Percentiles rank a stretch among this genome's conserved stretches.
phyloP scores from a whole-genome alignment of 495 filamentous ascomycete species.

The Pyronema domesticum region DNA sequence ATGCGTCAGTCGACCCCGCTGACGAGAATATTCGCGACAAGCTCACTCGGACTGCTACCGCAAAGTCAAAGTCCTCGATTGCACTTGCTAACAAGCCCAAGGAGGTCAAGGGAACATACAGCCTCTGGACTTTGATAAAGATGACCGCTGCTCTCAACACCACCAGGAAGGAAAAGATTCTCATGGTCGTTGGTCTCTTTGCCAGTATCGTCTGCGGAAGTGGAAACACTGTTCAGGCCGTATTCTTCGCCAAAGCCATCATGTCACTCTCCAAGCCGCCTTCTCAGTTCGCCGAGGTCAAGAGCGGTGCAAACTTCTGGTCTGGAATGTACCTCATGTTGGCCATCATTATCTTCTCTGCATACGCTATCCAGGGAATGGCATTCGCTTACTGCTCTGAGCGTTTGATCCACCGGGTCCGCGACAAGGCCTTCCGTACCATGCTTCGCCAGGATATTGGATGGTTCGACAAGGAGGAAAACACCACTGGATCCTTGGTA shows the following conservation, averaged over 20 bases:
- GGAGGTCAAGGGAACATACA: slow-evolving; percentile 40
- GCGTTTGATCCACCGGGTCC: slow-evolving; percentile 59
- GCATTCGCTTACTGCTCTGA: slow-evolving; percentile 75
- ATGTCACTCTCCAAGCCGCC: slow-evolving; percentile 40
- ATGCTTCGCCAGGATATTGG: slow-evolving; percentile 87
- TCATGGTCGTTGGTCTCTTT: slow-evolving; percentile 61
- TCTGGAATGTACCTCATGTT: slow-evolving; percentile 85
- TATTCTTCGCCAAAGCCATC: slow-evolving; percentile 85
- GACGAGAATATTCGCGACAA: slow-evolving; percentile 37
- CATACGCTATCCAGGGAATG: slow-evolving; percentile 49
- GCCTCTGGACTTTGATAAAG: slow-evolving; percentile 68
- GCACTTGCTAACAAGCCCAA: slow-evolving; percentile 38
- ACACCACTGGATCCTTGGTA: slow-evolving; percentile 66
- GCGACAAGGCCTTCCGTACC: slow-evolving; percentile 60
- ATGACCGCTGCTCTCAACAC: slow-evolving; percentile 70
- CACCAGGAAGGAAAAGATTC: slow-evolving; percentile 38
- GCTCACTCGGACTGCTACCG: slow-evolving; percentile 44
- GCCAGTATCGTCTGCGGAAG: slow-evolving; percentile 66
- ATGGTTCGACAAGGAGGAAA: slow-evolving; percentile 75
- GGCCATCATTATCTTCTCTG: slow-evolving; percentile 57
- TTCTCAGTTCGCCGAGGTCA: slow-evolving; percentile 33
- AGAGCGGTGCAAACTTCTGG: slow-evolving; percentile 70
- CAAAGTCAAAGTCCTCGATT: slow-evolving; percentile 51
- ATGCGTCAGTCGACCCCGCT: slow-evolving; percentile 36
- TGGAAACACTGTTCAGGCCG: slow-evolving; percentile 69